Conservation (phyloP, 208 protist genomes). For the Trypanosoma vivax region DNA sequence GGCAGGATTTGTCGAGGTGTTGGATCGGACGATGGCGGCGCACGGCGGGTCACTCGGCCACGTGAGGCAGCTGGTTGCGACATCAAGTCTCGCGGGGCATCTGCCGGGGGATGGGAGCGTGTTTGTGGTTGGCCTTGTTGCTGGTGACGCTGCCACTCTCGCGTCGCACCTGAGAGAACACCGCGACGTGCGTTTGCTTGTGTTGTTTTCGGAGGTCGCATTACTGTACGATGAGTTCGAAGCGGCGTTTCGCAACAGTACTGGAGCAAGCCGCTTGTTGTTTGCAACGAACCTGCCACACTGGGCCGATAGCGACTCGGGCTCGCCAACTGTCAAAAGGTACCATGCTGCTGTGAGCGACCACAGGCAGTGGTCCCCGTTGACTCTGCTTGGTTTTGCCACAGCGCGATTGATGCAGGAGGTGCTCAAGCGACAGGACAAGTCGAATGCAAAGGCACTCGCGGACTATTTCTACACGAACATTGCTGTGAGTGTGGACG, state of each 20-base stretch:
- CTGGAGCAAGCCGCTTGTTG: neutral
- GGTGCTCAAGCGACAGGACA: neutral
- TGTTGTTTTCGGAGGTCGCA: neutral
- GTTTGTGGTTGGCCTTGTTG: conserved; percentile 3
- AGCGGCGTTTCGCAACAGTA: neutral
- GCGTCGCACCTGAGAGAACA: neutral
- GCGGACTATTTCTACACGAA: conserved; percentile 10
- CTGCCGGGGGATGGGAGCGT: neutral
- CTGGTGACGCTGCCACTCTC: neutral
- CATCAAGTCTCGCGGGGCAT: neutral
- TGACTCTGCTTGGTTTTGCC: neutral
- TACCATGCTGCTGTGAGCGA: neutral
- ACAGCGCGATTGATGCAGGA: neutral
- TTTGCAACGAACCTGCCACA: conserved; percentile 6
- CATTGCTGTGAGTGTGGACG: conserved; percentile 10
- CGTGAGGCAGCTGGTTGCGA: neutral
- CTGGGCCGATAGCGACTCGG: neutral
- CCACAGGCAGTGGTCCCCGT: neutral
- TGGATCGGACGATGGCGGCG: neutral
- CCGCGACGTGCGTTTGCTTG: neutral
- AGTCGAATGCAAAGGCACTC: neutral
- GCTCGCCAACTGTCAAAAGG: neutral
- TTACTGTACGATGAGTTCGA: neutral
- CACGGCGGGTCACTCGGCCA: neutral
- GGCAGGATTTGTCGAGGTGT: neutral